Evolutionary conservation across 768 basidiomycete genomes (phyloP).

Genomic region (Baorangia bicolor): DNA sequence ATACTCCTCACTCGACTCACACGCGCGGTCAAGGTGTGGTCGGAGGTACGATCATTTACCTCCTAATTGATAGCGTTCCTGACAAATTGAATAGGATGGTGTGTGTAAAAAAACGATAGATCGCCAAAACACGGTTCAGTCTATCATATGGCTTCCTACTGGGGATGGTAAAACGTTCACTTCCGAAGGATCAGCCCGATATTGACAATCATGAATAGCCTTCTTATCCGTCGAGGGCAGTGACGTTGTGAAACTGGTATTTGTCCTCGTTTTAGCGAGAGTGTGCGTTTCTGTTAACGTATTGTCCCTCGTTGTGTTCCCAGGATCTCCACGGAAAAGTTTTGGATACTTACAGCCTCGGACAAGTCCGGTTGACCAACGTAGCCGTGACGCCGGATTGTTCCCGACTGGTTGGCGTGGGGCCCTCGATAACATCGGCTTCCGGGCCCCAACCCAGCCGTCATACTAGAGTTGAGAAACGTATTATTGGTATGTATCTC

Average conservation of each 20-base stretch:
- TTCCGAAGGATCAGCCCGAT: conserved; percentile 4
- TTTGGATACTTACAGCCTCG: conserved; percentile 42
- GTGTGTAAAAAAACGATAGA: conserved; percentile 52
- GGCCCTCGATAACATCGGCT: conserved; percentile 42
- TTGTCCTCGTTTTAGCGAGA: conserved; percentile 11
- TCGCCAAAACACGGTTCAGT: conserved; percentile 44
- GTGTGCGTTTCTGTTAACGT: conserved; percentile 15
- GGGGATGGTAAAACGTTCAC: conserved; percentile 40
- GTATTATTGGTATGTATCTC: conserved; percentile 45
- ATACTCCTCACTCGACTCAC: conserved; percentile 47
- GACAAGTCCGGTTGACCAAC: conserved; percentile 47
- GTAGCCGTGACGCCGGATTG: conserved; percentile 50
- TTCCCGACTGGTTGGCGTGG: conserved; percentile 48
- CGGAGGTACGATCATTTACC: conserved; percentile 36
- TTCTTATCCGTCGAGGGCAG: conserved; percentile 53
- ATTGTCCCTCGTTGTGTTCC: background rate
- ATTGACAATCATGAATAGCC: conserved; percentile 31
- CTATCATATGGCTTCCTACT: conserved; percentile 52
- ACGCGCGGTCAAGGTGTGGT: conserved; percentile 54
- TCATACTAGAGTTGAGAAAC: conserved; percentile 51
- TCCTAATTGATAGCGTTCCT: conserved; percentile 1
- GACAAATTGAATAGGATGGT: conserved; percentile 39
- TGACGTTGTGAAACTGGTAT: conserved; percentile 46
- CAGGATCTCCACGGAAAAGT: conserved; percentile 49
- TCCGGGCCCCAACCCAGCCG: conserved; percentile 46